Conservation (phyloP, 441 rosid genomes). For the Geranium incanum region DNA sequence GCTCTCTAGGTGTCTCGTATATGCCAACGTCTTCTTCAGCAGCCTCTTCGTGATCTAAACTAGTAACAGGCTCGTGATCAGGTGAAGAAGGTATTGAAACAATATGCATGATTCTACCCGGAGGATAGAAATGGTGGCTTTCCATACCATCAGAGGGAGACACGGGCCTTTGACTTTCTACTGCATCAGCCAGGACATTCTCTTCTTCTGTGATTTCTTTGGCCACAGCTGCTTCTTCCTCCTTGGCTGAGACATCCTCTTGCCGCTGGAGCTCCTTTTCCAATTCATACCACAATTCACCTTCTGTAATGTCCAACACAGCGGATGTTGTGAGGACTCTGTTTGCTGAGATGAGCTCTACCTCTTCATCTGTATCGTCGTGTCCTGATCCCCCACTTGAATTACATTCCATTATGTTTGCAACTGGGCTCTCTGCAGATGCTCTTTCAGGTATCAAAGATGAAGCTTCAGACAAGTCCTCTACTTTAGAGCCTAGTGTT, state of each 20-base stretch:
- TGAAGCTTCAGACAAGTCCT: constrained; percentile 39
- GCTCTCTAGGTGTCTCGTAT: constrained; percentile 74
- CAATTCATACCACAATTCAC: constrained; percentile 76
- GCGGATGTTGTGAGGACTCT: constrained; percentile 32
- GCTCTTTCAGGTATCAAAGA: constrained; percentile 37
- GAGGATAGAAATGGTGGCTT: constrained; percentile 68
- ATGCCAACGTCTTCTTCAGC: constrained; percentile 40
- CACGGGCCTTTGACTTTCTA: constrained; percentile 32
- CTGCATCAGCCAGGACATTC: constrained; percentile 32
- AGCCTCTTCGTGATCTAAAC: constrained; percentile 18
- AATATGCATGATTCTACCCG: constrained; percentile 82
- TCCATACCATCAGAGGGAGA: constrained; percentile 44
- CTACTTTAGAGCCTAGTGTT: constrained; percentile 31
- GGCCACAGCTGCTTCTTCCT: constrained; percentile 72
- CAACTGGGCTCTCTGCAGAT: constrained; percentile 30
- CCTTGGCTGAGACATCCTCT: constrained; percentile 45
- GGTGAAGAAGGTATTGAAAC: constrained; percentile 33
- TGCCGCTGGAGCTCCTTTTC: constrained; percentile 78
- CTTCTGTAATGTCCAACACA: constrained; percentile 52
- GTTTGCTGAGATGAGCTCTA: constrained; percentile 39
- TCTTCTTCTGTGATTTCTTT: constrained; percentile 67
- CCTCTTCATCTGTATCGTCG: constrained; percentile 65
- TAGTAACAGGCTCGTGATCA: constrained; percentile 19
- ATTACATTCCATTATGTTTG: constrained; percentile 31
- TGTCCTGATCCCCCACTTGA: constrained; percentile 42